A percentile compares a stretch with the other conserved stretches of the same genome.
Evolutionary conservation across 148 eudicot genomes (phyloP).

Genomic region (Persicaria tinctoria): DNA sequence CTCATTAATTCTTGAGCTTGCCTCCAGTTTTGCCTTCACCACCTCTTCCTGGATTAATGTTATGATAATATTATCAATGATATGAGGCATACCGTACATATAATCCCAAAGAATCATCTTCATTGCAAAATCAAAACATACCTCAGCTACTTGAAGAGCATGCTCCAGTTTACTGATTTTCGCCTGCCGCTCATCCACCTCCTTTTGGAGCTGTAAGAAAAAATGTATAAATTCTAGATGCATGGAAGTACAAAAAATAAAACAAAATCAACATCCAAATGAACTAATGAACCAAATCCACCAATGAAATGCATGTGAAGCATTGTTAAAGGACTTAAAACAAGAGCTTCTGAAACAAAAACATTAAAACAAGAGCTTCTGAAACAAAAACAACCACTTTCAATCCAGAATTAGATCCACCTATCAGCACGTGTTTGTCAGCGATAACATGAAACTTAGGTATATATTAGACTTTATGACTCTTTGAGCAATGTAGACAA

Average conservation of each 20-base stretch:
- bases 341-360: not conserved
- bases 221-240: not conserved
- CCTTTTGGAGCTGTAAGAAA: constrained; percentile 56
- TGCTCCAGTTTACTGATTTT: constrained; percentile 67
- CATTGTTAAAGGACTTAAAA: not conserved
- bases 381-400: not conserved
- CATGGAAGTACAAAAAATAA: not conserved
- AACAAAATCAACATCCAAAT: not conserved
- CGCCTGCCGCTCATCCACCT: constrained; percentile 52
- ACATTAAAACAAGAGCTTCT: not conserved
- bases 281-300: not conserved
- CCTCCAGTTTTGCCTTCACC: constrained; percentile 75
- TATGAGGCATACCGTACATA: not conserved
- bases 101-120: not conserved
- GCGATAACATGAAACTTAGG: not conserved
- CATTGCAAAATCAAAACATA: constrained; percentile 15
- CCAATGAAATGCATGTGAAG: not conserved
- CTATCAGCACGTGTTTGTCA: not conserved
- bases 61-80: not conserved
- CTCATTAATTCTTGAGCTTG: constrained; percentile 56
- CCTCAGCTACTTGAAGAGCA: constrained; percentile 85
- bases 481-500: not conserved
- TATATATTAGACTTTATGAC: not conserved
- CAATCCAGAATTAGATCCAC: not conserved
- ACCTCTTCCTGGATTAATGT: constrained; percentile 54